Evolutionary conservation across 1,139 yeast genomes (phyloP), one percentile per base, ranked within the genome.

Genomic region (Candida sojae): DNA sequence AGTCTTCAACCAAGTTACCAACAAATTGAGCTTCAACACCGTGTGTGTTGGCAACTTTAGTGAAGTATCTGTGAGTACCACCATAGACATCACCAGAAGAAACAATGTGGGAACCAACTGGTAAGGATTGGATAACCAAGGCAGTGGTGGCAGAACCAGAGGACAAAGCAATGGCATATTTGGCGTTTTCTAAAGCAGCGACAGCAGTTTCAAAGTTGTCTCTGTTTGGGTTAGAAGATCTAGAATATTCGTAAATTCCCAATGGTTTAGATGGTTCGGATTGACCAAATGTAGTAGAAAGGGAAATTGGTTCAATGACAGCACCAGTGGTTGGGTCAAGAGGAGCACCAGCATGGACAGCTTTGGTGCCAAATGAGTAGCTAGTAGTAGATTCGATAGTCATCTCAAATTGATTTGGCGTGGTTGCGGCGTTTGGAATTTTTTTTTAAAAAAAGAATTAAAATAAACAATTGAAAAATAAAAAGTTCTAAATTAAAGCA

Each of bases 91-190:
- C 97, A 58, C 90, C 93, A 60, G 89, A 84, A 46, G 93, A 84
- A 47, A 89, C 77, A 45, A 87, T 86, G 62, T 88, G 96, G 47
- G 88, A 77, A 48, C 86, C 86, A 56, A 81, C 78, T 42, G 90
- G 86, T 60, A 89, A 74, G 39, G 88, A 79, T 69, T 88, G 96
- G 57, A 88, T 71, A 45, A 90, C 77, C 59, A 86, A 80, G 33
- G 95, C 91, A 47, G 96, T 88, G 55, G 92, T 81, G 48, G 96
- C 96, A 46, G 92, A 86, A 48, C 97, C 97, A 21, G 96, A 88
- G 42, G 89, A 73, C 67, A 88, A 84, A 12, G 93, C 96, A 54
- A 90, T 69, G 26, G 91, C 96, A 64, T 82, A 77, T 66, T 83
- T 82, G 57, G 88, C 96, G 53, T 79, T 77, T 71, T 89, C 96